These are phyloP conservation scores for Rheum nobile DNA, from an alignment of 148 eudicot species.

Conservation along the genomic window DNA sequence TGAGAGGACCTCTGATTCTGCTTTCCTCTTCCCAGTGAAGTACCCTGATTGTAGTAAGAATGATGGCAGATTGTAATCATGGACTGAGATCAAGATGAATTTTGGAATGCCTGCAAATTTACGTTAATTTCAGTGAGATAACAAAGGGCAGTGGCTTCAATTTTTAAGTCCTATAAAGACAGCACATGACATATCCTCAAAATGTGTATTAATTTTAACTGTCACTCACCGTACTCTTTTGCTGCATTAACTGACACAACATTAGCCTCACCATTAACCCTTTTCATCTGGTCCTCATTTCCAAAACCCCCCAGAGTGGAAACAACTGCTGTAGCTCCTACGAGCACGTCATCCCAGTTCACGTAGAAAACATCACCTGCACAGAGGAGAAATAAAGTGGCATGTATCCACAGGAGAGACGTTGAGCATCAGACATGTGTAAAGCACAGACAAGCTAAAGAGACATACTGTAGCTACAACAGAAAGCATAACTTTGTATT, in stretches of 20 bases:
- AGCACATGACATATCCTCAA: neutral
- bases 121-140: neutral
- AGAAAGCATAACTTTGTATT: neutral
- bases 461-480: neutral
- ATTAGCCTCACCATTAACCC: constrained; percentile 96
- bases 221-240: constrained; percentile 62
- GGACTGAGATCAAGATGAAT: constrained; percentile 87
- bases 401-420: neutral
- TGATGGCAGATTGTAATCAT: constrained; percentile 88
- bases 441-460: neutral
- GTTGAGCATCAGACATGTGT: neutral
- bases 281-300: constrained; percentile 90
- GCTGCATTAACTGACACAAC: constrained; percentile 86
- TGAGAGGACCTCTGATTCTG: constrained; percentile 91
- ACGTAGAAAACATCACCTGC: constrained; percentile 97
- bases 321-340: constrained; percentile 89
- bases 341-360: constrained; percentile 92
- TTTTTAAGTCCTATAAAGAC: neutral
- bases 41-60: constrained; percentile 69
- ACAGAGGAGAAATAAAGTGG: constrained; percentile 1
- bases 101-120: constrained; percentile 68
- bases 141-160: neutral
- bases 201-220: neutral
- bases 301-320: constrained; percentile 98
- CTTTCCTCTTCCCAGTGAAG: constrained; percentile 95